A percentile compares a stretch with the other conserved stretches of the same genome.
Evolutionary conservation across 2,329 filamentous ascomycete species (phyloP).

Genomic region (Exserohilum rostratum): DNA sequence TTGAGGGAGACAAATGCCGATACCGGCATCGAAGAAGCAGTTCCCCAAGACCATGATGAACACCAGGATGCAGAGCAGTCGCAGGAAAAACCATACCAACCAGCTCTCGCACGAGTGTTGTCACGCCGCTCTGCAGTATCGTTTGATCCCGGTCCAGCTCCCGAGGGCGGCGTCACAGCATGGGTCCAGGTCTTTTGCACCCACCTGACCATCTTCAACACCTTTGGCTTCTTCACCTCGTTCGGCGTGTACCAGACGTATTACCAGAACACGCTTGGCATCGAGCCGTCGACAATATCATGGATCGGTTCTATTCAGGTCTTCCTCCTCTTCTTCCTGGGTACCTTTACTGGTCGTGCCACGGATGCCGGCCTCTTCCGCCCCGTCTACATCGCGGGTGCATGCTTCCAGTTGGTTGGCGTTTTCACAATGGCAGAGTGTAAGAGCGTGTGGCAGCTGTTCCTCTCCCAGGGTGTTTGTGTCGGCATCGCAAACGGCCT

Average conservation of each 20-base stretch:
- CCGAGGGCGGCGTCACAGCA: slow-evolving; percentile 60
- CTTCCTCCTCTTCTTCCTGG: slow-evolving; percentile 41
- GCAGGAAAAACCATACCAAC: neutral
- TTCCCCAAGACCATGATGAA: slow-evolving; percentile 7
- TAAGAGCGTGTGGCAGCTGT: slow-evolving; percentile 42
- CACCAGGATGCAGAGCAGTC: slow-evolving; percentile 1
- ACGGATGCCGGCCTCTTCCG: slow-evolving; percentile 42
- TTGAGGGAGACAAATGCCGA: neutral
- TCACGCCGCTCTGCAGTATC: slow-evolving; percentile 34
- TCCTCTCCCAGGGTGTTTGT: slow-evolving; percentile 60
- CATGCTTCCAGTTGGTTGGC: slow-evolving; percentile 42
- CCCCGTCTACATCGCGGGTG: slow-evolving; percentile 33
- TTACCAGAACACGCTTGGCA: slow-evolving; percentile 52
- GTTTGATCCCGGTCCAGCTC: slow-evolving; percentile 37
- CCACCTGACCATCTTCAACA: slow-evolving; percentile 61
- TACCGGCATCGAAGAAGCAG: slow-evolving; percentile 19
- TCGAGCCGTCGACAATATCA: slow-evolving; percentile 43
- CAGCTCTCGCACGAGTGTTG: slow-evolving; percentile 23
- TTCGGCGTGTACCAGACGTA: slow-evolving; percentile 64
- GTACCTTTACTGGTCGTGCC: slow-evolving; percentile 38
- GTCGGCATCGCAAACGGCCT: slow-evolving; percentile 59
- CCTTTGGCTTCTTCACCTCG: slow-evolving; percentile 61
- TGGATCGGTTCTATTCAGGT: slow-evolving; percentile 44
- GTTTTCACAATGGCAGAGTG: slow-evolving; percentile 39
- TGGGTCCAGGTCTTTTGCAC: slow-evolving; percentile 62